Percentiles rank a stretch among this genome's conserved stretches.
phyloP scores from a whole-genome alignment of 306 rosid genomes.

The Mimosa bimucronata region DNA sequence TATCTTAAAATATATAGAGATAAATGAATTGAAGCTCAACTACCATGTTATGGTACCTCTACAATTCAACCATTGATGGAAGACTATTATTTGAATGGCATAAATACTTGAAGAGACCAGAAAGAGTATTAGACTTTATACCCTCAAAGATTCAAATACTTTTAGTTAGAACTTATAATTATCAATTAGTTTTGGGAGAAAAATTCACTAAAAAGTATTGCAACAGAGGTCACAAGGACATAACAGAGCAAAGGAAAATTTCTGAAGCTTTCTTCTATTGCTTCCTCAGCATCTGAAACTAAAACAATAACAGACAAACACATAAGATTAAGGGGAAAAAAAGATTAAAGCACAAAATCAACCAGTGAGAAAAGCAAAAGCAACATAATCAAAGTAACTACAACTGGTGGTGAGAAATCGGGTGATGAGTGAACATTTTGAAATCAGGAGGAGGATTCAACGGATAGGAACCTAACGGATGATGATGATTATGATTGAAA shows the following conservation, averaged over 20 bases:
- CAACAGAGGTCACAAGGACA: neutral
- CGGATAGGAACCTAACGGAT: constrained; percentile 40
- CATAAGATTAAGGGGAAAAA: too few relatives aligned
- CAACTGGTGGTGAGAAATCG: constrained; percentile 55
- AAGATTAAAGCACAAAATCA: too few relatives aligned
- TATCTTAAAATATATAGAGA: too few relatives aligned
- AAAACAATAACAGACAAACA: neutral
- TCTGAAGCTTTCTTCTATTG: constrained; percentile 56
- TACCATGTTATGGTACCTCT: neutral
- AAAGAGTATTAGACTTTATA: too few relatives aligned
- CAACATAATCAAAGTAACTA: constrained; percentile 53
- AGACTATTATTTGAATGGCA: too few relatives aligned
- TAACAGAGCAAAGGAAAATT: constrained; percentile 20
- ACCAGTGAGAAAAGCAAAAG: neutral
- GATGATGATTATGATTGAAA: constrained; percentile 27
- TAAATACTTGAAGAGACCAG: too few relatives aligned
- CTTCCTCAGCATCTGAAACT: constrained; percentile 59
- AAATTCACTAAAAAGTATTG: neutral
- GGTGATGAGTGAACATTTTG: constrained; percentile 35
- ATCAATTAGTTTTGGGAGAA: neutral
- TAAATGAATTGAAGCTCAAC: too few relatives aligned
- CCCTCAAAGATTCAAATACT: neutral
- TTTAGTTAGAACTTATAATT: neutral
- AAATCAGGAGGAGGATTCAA: constrained; percentile 34
- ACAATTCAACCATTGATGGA: too few relatives aligned